Percentiles rank a stretch among this genome's conserved stretches.
These are phyloP conservation scores for Inga leiocalycina DNA, from an alignment of 306 rosid species.

Conservation along the genomic window DNA sequence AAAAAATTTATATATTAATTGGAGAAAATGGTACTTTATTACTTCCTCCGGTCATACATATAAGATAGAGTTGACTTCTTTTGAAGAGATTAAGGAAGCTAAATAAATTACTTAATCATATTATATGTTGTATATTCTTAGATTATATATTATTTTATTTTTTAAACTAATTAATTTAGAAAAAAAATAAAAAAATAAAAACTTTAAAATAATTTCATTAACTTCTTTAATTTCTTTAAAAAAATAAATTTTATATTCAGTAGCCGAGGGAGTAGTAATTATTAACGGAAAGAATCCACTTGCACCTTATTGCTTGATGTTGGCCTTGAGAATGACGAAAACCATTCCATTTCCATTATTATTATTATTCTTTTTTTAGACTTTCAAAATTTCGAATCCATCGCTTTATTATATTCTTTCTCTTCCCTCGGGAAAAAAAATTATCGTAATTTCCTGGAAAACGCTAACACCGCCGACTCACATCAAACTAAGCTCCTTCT, in stretches of 20 bases:
- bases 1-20: neutral
- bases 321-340: neutral
- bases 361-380: neutral
- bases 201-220: too few relatives aligned
- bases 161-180: too few relatives aligned
- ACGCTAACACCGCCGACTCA: slow-evolving; percentile 36
- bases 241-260: too few relatives aligned
- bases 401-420: neutral
- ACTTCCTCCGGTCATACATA: too few relatives aligned
- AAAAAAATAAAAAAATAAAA: too few relatives aligned
- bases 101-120: too few relatives aligned
- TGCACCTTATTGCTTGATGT: neutral
- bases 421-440: neutral
- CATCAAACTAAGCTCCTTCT: neutral
- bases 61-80: too few relatives aligned
- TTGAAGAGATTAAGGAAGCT: too few relatives aligned
- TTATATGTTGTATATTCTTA: too few relatives aligned
- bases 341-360: slow-evolving; percentile 6
- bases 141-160: too few relatives aligned
- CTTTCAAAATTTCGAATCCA: neutral
- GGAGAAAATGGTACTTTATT: neutral
- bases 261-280: too few relatives aligned
- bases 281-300: neutral
- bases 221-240: too few relatives aligned
- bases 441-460: slow-evolving; percentile 32